Evolutionary conservation across 192 early-diverging fungal species (phyloP), one percentile per base, ranked within the genome.

Genomic region (Phycomyces nitens): DNA sequence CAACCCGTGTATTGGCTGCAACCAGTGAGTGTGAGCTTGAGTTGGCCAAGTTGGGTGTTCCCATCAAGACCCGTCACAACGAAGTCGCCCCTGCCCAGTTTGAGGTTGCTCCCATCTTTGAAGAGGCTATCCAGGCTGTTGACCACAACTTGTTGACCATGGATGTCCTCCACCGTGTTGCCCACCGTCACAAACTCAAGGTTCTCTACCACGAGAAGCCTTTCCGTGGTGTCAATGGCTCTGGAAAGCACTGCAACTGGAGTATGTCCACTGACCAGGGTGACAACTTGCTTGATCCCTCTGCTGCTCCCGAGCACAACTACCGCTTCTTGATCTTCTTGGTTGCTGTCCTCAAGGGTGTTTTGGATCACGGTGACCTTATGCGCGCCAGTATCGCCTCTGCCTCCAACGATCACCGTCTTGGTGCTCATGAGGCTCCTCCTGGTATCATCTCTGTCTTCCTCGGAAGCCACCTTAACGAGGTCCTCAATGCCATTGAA

Each of bases 231-330:
- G 82, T 99, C 77, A 99, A 99, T 81, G 96, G 96, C 44, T 92
- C 90, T 34, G 94, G 96, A 66, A 99, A 99, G 88, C 96, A 97
- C 85, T 94, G 93, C 85, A 96, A 96, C 89, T 98, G 94, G 94
- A 89, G 94, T 63, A 82, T 98, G 68, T 88, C 91, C 55, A 99
- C 96, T 21, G 92, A 97, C 81, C 70, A 77, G 56, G 96, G 96
- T 57, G 92, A 94, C 77, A 99, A 99, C 86, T 86, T 99, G 76
- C 84, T 99, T 44, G 94, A 97, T 64, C 96, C 94, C 62, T 92
- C 93, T 41, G 77, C 90, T 68, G 89, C 88, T 56, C 96, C 96
- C 56, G 94, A 99, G 84, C 92, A 89, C 76, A 99, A 99, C 90
- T 93, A 92, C 83, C 91, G 91, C 43, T 99, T 99, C 89, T 81